Evolutionary conservation across 148 eudicot genomes (phyloP).

Genomic region (Oxyria digyna): DNA sequence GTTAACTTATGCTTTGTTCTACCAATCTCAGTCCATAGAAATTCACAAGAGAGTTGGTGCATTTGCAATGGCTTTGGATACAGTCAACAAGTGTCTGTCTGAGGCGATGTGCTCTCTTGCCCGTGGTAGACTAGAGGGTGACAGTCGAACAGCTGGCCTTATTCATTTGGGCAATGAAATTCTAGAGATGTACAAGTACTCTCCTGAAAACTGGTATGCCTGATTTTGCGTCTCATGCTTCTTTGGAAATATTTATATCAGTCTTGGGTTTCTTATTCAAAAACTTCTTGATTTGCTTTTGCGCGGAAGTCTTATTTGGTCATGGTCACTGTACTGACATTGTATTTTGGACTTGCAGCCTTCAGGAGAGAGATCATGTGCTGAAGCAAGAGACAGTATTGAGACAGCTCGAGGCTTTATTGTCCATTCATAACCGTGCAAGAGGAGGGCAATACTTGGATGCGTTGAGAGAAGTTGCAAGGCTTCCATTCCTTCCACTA

Average conservation of each 20-base stretch:
- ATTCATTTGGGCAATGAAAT: slow-evolving; percentile 88
- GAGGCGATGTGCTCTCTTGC: slow-evolving; percentile 87
- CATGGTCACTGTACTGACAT: background rate
- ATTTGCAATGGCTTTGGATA: slow-evolving; percentile 80
- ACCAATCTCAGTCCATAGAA: slow-evolving; percentile 61
- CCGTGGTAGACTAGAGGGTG: slow-evolving; percentile 85
- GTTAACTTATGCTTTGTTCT: background rate
- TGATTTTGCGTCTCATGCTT: background rate
- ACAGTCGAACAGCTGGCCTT: slow-evolving; percentile 70
- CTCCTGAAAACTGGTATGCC: slow-evolving; percentile 59
- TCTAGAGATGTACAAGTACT: slow-evolving; percentile 62
- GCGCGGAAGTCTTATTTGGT: background rate
- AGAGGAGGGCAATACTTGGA: slow-evolving; percentile 53
- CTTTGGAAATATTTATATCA: background rate
- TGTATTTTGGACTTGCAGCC: slow-evolving; percentile 26
- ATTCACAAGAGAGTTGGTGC: slow-evolving; percentile 90
- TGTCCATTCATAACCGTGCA: slow-evolving; percentile 59
- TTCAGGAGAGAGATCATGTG: slow-evolving; percentile 68
- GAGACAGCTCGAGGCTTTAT: slow-evolving; percentile 82
- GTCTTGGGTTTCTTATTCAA: background rate
- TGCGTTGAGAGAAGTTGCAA: slow-evolving; percentile 69
- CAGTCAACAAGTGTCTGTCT: slow-evolving; percentile 78
- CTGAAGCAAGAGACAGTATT: slow-evolving; percentile 70
- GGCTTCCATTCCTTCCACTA: slow-evolving; percentile 80
- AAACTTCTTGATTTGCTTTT: slow-evolving; percentile 1